Base-by-base conservation (phyloP, 73 alveolate genomes). In the Stentor coeruleus region DNA sequence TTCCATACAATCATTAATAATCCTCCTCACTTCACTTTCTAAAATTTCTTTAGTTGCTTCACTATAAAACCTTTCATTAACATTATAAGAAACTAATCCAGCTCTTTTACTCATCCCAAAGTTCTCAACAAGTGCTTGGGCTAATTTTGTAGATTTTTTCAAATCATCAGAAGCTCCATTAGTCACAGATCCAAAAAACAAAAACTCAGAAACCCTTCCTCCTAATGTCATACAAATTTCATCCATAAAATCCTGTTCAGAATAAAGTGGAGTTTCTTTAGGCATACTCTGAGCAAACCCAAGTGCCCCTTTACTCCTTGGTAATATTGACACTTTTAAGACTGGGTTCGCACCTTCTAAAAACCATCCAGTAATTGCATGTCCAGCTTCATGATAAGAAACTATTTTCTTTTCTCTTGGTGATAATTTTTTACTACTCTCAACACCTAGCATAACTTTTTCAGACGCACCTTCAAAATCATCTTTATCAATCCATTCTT, bases 81-180 rank as follows among this genome's bases (percentile, higher is more conserved):
- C 95, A 93, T 3, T 89, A 74, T 3, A 59, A 59, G n/a, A 59
- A 90, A 57, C 88, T 83, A 93, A 91, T 91, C 20, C 95, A 93
- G 74, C 81, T 89, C 26, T 58, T 88, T 26, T 92, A 88, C 37
- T 76, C 98, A 93, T 91, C 4, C 98, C 98, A 75, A 84, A 93
- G 31, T 88, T 55, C 2, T 92, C 83, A 15, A 91, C 95, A 35
- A 93, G 59, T 28, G 88, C 87, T 28, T 55, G 35, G 0, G 86
- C 88, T 59, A 91, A 59, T 3, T 89, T 93, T 57, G 82, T 39
- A 73, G 97, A 93, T 40, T 87, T 91, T 49, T 86, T 87, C 3
- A 91, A 55, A 87, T 91, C 97, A 74, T 91, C 97, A 37, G 86
- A 59, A 0, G 97, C 97, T 3, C 97, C 97, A 31, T 95, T 91